Base-by-base conservation (phyloP, 2,329 filamentous ascomycete species). In the Coniochaeta sp. region DNA sequence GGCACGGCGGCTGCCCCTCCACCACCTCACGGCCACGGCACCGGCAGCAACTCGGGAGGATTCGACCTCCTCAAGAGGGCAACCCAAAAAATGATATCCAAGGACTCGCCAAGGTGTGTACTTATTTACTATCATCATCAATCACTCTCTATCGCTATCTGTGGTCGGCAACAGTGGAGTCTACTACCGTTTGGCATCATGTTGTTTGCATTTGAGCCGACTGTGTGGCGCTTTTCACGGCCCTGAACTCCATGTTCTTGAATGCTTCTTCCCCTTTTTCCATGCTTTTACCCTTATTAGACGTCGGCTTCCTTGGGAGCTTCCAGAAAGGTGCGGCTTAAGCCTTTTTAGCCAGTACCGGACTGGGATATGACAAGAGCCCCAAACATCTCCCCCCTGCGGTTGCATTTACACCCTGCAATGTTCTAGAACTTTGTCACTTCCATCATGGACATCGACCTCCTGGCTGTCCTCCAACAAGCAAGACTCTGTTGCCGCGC, bases 51-150 rank as follows among this genome's bases (percentile, higher is more conserved):
- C 61, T 71, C 53, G 24, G 58, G 58, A 49, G 50, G 75, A 58
- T 80, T 76, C 59, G 80, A 83, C 66, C 70, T 83, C 58, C 65
- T 83, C 57, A 72, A 77, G 62, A 73, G 79, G 64, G 80, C 80
- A 55, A 83, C 80, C n/a, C 78, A 82, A 61, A 76, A 76, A 59
- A 78, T 83, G 75, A 76, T 77, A 72, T 82, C 78, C 68, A 82
- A 71, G 78, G 38, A 42, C 26, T 3, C 38, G 12, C 22, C 38
- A 8, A 42, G 38, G 38, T 42, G 26, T 42, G 38, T 42, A n/a
- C n/a, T n/a, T n/a, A 18, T 18, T 20, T 14, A 6, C 38, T 28
- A 20, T 27, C 22, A 45, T 16, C 51, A 38, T 18, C 33, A 20
- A 18, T 53, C 53, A 33, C 32, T 31, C 16, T 18, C 51, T 42